A percentile compares a stretch with the other conserved stretches of the same genome.
Conservation (phyloP, 495 filamentous ascomycete genomes). For the Aspergillus sclerotiicarbonarius region DNA sequence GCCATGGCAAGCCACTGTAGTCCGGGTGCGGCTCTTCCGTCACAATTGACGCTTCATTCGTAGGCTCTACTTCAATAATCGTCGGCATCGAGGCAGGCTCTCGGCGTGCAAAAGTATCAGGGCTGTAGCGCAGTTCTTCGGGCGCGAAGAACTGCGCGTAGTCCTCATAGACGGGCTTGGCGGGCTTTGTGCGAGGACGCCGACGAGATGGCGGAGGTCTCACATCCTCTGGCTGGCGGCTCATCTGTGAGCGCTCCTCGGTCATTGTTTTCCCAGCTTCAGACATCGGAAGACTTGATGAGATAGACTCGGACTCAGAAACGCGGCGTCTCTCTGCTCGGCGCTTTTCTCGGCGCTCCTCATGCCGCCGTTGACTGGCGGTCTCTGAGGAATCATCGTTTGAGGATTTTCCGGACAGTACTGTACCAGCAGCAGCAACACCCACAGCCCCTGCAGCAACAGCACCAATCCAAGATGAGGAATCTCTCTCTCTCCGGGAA, state of each 20-base stretch:
- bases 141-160: slow-evolving; percentile 47
- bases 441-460: slow-evolving; percentile 50
- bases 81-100: slow-evolving; percentile 28
- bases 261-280: slow-evolving; percentile 14
- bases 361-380: slow-evolving; percentile 25
- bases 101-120: slow-evolving; percentile 17
- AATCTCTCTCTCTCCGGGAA: slow-evolving; percentile 20
- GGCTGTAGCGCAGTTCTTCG: slow-evolving; percentile 34
- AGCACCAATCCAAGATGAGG: slow-evolving; percentile 42
- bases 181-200: slow-evolving; percentile 26
- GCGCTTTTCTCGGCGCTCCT: slow-evolving; percentile 37
- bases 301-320: slow-evolving; percentile 19
- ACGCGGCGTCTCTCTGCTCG: slow-evolving; percentile 37
- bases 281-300: slow-evolving; percentile 22
- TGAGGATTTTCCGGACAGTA: slow-evolving; percentile 36
- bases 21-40: slow-evolving; percentile 31
- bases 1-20: slow-evolving; percentile 43
- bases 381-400: slow-evolving; percentile 38
- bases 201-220: slow-evolving; percentile 26
- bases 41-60: slow-evolving; percentile 8
- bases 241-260: slow-evolving; percentile 13
- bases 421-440: slow-evolving; percentile 40
- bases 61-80: slow-evolving; percentile 36
- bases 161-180: slow-evolving; percentile 37
- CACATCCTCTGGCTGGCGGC: slow-evolving; percentile 14